Percentiles rank a stretch among this genome's conserved stretches.
Evolutionary conservation across 2,329 filamentous ascomycete genomes (phyloP).

Genomic region (Apiospora sp.): DNA sequence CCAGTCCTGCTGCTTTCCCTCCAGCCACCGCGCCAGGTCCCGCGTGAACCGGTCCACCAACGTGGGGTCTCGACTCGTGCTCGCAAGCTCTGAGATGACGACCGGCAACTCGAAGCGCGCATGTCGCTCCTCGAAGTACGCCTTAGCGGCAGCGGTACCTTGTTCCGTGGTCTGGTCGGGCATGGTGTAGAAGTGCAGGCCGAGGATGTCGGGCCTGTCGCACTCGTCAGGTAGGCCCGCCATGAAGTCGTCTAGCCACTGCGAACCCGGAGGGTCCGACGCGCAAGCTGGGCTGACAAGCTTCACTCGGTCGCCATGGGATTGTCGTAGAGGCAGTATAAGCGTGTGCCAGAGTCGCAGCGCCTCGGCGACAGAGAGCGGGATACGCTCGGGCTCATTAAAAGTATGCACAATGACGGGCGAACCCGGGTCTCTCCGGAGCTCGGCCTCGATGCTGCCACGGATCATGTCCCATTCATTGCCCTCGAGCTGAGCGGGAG

Average conservation of each 20-base stretch:
- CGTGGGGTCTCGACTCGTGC: neutral
- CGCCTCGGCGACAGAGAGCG: slow-evolving; percentile 45
- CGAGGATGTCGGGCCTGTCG: slow-evolving; percentile 48
- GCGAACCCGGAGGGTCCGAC: slow-evolving; percentile 46
- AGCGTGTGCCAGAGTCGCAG: slow-evolving; percentile 48
- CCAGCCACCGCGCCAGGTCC: neutral
- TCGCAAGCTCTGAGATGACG: slow-evolving; percentile 22
- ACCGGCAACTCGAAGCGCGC: slow-evolving; percentile 34
- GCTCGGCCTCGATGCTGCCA: slow-evolving; percentile 35
- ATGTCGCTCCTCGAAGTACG: slow-evolving; percentile 44
- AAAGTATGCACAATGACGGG: slow-evolving; percentile 51
- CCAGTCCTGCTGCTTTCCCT: slow-evolving; percentile 1
- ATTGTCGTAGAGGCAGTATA: slow-evolving; percentile 43
- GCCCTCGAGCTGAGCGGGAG: slow-evolving; percentile 44
- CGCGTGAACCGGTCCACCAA: neutral
- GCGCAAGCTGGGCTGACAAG: slow-evolving; percentile 50
- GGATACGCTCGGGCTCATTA: slow-evolving; percentile 54
- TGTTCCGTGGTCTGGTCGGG: neutral
- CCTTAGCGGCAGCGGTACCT: slow-evolving; percentile 43
- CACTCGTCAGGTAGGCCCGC: slow-evolving; percentile 39
- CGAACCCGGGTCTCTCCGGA: slow-evolving; percentile 28
- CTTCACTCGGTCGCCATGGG: slow-evolving; percentile 36
- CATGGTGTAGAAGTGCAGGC: slow-evolving; percentile 27
- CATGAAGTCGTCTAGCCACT: slow-evolving; percentile 54
- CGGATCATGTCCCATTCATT: slow-evolving; percentile 46